Evolutionary conservation across 1,139 yeast species (phyloP).

Genomic region (Pichia sp.): DNA sequence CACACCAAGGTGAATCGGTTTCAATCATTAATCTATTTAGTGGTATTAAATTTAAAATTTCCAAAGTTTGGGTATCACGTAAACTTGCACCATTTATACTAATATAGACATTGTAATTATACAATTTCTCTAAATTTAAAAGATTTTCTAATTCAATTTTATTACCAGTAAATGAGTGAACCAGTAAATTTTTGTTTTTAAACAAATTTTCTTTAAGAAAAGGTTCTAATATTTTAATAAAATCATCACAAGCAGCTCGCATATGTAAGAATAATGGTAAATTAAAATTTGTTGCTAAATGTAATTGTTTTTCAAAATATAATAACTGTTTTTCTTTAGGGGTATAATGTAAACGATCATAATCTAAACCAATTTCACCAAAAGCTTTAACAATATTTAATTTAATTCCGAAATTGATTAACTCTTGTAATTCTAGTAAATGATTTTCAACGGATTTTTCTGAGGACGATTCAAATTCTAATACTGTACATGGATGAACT

Average conservation of each 20-base stretch:
- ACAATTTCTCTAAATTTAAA: conserved; percentile 29
- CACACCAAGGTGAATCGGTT: conserved; percentile 99
- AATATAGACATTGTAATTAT: conserved; percentile 49
- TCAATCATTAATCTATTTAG: conserved; percentile 67
- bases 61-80: conserved; percentile 66
- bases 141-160: conserved; percentile 50
- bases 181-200: conserved; percentile 52
- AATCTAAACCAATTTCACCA: conserved; percentile 93
- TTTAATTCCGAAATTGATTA: conserved; percentile 48
- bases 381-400: conserved; percentile 68
- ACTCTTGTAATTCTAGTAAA: conserved; percentile 39
- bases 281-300: conserved; percentile 48
- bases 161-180: conserved; percentile 92
- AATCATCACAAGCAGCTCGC: conserved; percentile 84
- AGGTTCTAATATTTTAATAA: conserved; percentile 55
- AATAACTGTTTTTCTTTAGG: conserved; percentile 57
- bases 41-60: conserved; percentile 64
- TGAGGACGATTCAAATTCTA: conserved; percentile 42
- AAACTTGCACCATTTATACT: conserved; percentile 93
- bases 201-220: conserved; percentile 36
- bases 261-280: conserved; percentile 85
- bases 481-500: conserved; percentile 88
- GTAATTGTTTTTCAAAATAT: conserved; percentile 68
- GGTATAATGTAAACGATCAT: conserved; percentile 79
- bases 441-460: conserved; percentile 32